These are phyloP conservation scores for Chalciporus sp. DNA, from an alignment of 1,284 basidiomycete species.

Conservation along the genomic window DNA sequence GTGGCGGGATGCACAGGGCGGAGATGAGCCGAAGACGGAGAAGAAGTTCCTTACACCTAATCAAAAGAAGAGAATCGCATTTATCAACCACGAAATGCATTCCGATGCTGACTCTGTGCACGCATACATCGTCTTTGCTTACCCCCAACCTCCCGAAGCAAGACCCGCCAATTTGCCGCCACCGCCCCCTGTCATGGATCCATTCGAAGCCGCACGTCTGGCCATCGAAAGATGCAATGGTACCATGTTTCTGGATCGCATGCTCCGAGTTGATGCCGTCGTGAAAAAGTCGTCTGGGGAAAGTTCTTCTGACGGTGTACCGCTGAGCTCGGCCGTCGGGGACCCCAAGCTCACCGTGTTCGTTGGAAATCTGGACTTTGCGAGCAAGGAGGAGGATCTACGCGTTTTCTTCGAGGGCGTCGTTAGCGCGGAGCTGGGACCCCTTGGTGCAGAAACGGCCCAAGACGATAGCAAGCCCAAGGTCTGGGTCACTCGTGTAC, in stretches of 20 bases:
- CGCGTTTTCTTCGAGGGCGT: conserved; percentile 86
- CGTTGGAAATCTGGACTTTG: conserved; percentile 93
- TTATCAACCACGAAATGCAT: conserved; percentile 91
- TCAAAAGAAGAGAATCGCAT: conserved; percentile 94
- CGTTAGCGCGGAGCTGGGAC: conserved; percentile 75
- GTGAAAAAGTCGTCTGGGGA: conserved; percentile 37
- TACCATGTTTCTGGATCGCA: conserved; percentile 72
- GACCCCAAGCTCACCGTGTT: conserved; percentile 89
- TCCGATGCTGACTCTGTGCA: conserved; percentile 70
- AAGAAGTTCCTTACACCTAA: conserved; percentile 76
- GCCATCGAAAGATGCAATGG: conserved; percentile 72
- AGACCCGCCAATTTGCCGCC: conserved; percentile 60
- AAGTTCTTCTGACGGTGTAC: not conserved
- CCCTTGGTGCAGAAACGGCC: conserved; percentile 32
- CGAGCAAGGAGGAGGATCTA: conserved; percentile 88
- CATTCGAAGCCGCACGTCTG: conserved; percentile 69
- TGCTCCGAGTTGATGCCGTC: conserved; percentile 74
- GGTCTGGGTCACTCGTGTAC: conserved; percentile 82
- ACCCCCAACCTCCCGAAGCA: conserved; percentile 49
- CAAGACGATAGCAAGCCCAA: conserved; percentile 36
- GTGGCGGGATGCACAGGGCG: conserved; percentile 63
- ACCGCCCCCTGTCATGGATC: conserved; percentile 57
- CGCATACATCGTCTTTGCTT: conserved; percentile 87
- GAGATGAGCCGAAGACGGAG: conserved; percentile 47
- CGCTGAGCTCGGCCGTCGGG: conserved; percentile 26